phyloP scores from a whole-genome alignment of 495 filamentous ascomycete species.

The Cercophora scortea region DNA sequence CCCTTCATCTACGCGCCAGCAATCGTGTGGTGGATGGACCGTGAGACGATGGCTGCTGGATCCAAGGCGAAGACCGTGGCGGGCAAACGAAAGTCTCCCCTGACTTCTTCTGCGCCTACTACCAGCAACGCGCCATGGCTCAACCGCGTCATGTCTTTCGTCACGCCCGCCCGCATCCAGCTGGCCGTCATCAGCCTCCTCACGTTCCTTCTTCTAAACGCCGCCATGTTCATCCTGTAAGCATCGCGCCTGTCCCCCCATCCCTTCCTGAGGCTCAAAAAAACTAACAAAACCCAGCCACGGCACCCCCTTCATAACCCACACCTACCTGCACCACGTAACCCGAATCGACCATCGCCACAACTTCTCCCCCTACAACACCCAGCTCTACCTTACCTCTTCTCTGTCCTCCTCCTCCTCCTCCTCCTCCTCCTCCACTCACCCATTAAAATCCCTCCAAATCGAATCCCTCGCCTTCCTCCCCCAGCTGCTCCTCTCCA shows the following conservation, averaged over 20 bases:
- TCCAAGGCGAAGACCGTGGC: background rate
- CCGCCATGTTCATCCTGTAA: slow-evolving; percentile 68
- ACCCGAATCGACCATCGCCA: slow-evolving; percentile 93
- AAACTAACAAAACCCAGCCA: slow-evolving; percentile 38
- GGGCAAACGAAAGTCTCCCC: background rate
- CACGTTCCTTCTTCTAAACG: slow-evolving; percentile 66
- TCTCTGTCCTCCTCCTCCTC: slow-evolving; percentile 32
- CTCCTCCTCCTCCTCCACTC: slow-evolving; percentile 42
- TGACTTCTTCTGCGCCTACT: background rate
- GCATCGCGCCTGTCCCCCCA: slow-evolving; percentile 12
- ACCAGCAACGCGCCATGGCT: background rate
- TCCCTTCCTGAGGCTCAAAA: background rate
- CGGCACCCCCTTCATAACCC: slow-evolving; percentile 66
- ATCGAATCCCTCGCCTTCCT: slow-evolving; percentile 81
- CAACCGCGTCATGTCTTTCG: slow-evolving; percentile 37
- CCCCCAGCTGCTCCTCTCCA: slow-evolving; percentile 74
- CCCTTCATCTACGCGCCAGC: slow-evolving; percentile 88
- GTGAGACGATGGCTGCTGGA: slow-evolving; percentile 25
- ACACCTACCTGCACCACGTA: slow-evolving; percentile 89
- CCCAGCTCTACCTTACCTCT: slow-evolving; percentile 76
- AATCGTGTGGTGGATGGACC: slow-evolving; percentile 82
- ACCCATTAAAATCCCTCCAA: slow-evolving; percentile 22
- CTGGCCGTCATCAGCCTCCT: slow-evolving; percentile 57
- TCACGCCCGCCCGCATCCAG: slow-evolving; percentile 53
- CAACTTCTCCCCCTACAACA: slow-evolving; percentile 97